Evolutionary conservation across 2,329 filamentous ascomycete species (phyloP).

Genomic region (Fusarium nematophilum): DNA sequence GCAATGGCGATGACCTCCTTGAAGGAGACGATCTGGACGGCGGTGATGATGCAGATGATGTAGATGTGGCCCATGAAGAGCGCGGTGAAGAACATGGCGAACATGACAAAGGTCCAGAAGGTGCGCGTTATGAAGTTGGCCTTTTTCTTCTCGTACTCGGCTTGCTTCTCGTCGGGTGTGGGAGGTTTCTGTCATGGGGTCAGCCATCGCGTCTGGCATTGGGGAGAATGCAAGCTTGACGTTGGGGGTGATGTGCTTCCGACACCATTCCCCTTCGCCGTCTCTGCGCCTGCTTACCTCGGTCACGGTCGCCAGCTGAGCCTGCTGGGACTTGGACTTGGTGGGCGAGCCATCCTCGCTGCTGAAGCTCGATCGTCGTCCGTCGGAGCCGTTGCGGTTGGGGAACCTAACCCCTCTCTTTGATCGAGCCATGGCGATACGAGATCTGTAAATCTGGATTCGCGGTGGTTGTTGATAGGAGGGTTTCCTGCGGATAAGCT

Average conservation of each 20-base stretch:
- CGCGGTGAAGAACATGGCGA: conserved; percentile 87
- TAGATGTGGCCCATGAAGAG: conserved; percentile 98
- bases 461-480: conserved; percentile 2
- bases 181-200: conserved; percentile 54
- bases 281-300: conserved; percentile 46
- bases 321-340: conserved; percentile 43
- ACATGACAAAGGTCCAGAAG: conserved; percentile 99
- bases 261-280: background rate
- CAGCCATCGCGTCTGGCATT: background rate
- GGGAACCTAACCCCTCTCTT: conserved; percentile 67
- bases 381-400: conserved; percentile 59
- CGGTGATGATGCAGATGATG: conserved; percentile 92
- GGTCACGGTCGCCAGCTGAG: conserved; percentile 48
- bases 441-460: conserved; percentile 8
- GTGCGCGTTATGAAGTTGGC: conserved; percentile 96
- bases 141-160: conserved; percentile 98
- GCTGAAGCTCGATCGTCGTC: conserved; percentile 76
- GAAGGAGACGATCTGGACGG: conserved; percentile 95
- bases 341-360: conserved; percentile 64
- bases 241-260: background rate
- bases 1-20: conserved; percentile 99
- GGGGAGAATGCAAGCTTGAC: background rate
- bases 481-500: conserved; percentile 3
- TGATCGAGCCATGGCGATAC: conserved; percentile 49
- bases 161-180: conserved; percentile 54